phyloP scores from a whole-genome alignment of 768 basidiomycete genomes.

The Boletellus sp. region DNA sequence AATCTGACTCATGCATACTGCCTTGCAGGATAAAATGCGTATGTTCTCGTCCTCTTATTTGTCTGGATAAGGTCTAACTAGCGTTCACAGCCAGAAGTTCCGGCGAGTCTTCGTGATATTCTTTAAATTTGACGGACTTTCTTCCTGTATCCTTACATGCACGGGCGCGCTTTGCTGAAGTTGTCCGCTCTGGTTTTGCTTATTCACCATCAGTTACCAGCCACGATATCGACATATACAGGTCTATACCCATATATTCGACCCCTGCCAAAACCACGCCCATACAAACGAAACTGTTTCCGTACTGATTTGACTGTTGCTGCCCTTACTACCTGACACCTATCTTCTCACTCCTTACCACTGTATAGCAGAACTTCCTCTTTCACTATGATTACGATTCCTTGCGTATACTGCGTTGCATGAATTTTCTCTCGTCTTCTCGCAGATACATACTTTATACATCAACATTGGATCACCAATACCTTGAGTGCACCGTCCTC shows the following conservation, averaged over 20 bases:
- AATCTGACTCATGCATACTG: conserved; percentile 14
- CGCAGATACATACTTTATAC: conserved; percentile 40
- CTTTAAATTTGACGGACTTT: conserved; percentile 55
- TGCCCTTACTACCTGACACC: conserved; percentile 25
- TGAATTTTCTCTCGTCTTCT: conserved; percentile 19
- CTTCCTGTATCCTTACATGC: conserved; percentile 83
- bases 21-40: conserved; percentile 80
- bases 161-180: conserved; percentile 38
- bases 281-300: conserved; percentile 54
- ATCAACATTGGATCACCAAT: conserved; percentile 54
- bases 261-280: conserved; percentile 37
- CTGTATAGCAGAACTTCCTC: conserved; percentile 61
- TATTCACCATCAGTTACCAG: conserved; percentile 41
- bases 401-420: conserved; percentile 28
- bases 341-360: conserved; percentile 42
- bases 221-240: conserved; percentile 47
- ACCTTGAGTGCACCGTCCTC: conserved; percentile 91
- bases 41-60: conserved; percentile 30
- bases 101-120: conserved; percentile 85
- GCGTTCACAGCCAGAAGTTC: conserved; percentile 75
- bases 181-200: conserved; percentile 31
- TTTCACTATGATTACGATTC: conserved; percentile 14
- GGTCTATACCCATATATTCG: conserved; percentile 69
- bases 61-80: conserved; percentile 18
- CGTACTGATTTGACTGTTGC: conserved; percentile 38